These are phyloP conservation scores for Novymonas esmeraldas DNA, from an alignment of 208 protist species.

Conservation along the genomic window DNA sequence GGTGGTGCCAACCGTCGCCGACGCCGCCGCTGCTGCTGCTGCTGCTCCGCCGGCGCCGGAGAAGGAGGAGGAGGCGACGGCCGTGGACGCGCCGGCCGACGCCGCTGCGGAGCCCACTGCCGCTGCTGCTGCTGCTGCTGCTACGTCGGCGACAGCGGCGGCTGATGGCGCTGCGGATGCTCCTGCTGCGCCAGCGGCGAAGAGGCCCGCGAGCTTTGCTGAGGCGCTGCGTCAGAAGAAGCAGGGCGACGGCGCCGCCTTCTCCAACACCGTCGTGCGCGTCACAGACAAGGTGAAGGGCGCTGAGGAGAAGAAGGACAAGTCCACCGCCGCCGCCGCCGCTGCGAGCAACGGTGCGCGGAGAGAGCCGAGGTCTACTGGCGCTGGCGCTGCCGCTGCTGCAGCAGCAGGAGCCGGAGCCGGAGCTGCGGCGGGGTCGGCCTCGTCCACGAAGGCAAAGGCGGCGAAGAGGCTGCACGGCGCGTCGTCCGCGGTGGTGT, in stretches of 20 bases:
- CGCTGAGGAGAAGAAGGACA: constrained; percentile 27
- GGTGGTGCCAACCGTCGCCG: neutral
- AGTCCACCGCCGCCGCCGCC: neutral
- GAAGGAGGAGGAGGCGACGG: neutral
- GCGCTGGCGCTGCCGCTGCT: no score
- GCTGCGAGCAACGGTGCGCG: no score
- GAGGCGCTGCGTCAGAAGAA: constrained; percentile 50
- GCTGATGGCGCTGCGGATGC: constrained; percentile 4
- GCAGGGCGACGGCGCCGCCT: constrained; percentile 12
- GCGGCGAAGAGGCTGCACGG: neutral
- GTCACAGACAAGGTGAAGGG: constrained; percentile 20
- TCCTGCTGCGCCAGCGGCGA: constrained; percentile 6
- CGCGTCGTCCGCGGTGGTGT: constrained; percentile 40
- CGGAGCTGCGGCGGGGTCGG: constrained; percentile 12
- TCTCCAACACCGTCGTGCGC: constrained; percentile 24
- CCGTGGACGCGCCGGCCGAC: neutral
- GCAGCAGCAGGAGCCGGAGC: neutral
- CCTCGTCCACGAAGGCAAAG: constrained; percentile 1
- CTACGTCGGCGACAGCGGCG: neutral
- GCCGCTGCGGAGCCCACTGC: neutral
- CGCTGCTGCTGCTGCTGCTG: neutral
- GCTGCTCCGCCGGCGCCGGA: neutral
- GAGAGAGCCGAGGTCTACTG: no score
- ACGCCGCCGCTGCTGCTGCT: neutral
- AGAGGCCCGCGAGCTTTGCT: constrained; percentile 50